Evolutionary conservation across 805 yeast genomes (phyloP).

Genomic region (Ascoidea rubescens): DNA sequence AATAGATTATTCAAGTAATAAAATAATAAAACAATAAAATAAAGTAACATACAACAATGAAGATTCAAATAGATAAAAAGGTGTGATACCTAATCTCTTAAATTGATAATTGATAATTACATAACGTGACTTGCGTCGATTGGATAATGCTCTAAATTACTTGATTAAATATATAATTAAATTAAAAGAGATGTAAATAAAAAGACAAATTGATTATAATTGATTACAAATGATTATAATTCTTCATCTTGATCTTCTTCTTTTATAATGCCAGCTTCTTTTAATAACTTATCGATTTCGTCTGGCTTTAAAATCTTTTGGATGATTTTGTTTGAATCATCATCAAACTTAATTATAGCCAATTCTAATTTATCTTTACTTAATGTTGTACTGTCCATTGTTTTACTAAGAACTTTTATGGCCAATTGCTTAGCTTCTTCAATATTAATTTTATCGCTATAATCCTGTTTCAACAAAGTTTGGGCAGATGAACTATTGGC

Average conservation of each 20-base stretch:
- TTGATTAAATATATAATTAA: too few species aligned
- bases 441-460: slow-evolving; percentile 63
- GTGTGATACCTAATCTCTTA: too few species aligned
- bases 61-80: too few species aligned
- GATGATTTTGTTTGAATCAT: slow-evolving; percentile 33
- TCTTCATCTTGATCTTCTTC: slow-evolving; percentile 35
- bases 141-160: too few species aligned
- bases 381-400: slow-evolving; percentile 79
- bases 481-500: slow-evolving; percentile 95
- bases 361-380: slow-evolving; percentile 87
- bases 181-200: too few species aligned
- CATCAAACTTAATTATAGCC: slow-evolving; percentile 52
- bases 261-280: slow-evolving; percentile 53
- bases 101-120: too few species aligned
- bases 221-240: too few species aligned
- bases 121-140: too few species aligned
- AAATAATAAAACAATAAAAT: too few species aligned
- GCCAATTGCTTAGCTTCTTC: slow-evolving; percentile 80
- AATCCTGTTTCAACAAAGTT: slow-evolving; percentile 88
- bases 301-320: slow-evolving; percentile 70
- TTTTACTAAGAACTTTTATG: slow-evolving; percentile 80
- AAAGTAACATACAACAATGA: too few species aligned
- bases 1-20: too few species aligned
- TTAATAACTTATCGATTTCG: slow-evolving; percentile 63
- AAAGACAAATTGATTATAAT: too few species aligned